These are phyloP conservation scores for Amphichorda felina DNA, from an alignment of 2,329 filamentous ascomycete species.

Conservation along the genomic window DNA sequence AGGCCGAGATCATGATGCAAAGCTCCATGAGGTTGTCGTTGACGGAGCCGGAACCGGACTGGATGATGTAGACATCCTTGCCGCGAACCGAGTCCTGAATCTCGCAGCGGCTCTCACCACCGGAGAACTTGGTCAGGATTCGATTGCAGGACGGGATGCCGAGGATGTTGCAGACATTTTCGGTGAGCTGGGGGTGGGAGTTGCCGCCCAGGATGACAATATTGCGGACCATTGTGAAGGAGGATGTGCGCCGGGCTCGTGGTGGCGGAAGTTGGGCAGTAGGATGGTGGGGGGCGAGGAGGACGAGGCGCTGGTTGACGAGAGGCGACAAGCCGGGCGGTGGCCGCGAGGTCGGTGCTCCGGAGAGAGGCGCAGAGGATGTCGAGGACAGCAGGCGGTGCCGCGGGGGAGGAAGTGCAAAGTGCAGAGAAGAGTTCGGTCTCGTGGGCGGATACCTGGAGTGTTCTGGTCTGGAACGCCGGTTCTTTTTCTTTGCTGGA, in stretches of 20 bases:
- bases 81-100: slow-evolving; percentile 93
- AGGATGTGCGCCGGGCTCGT: slow-evolving; percentile 6
- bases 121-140: slow-evolving; percentile 82
- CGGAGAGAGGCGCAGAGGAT: too few species aligned
- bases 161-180: slow-evolving; percentile 78
- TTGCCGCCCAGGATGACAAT: slow-evolving; percentile 89
- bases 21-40: slow-evolving; percentile 96
- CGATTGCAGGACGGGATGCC: slow-evolving; percentile 78
- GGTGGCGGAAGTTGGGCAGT: not conserved
- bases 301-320: too few species aligned
- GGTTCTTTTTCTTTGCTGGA: too few species aligned
- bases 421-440: too few species aligned
- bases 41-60: slow-evolving; percentile 82
- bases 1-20: slow-evolving; percentile 96
- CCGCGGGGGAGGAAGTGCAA: too few species aligned
- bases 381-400: too few species aligned
- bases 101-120: slow-evolving; percentile 89
- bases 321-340: too few species aligned
- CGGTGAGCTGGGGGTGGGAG: slow-evolving; percentile 79
- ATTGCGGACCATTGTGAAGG: slow-evolving; percentile 70
- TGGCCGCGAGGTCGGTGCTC: too few species aligned
- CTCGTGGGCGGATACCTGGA: too few species aligned
- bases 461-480: too few species aligned
- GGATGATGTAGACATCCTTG: slow-evolving; percentile 98
- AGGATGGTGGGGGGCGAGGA: too few species aligned